Conservation (phyloP, 495 filamentous ascomycete species). For the Clohesyomyces aquaticus region DNA sequence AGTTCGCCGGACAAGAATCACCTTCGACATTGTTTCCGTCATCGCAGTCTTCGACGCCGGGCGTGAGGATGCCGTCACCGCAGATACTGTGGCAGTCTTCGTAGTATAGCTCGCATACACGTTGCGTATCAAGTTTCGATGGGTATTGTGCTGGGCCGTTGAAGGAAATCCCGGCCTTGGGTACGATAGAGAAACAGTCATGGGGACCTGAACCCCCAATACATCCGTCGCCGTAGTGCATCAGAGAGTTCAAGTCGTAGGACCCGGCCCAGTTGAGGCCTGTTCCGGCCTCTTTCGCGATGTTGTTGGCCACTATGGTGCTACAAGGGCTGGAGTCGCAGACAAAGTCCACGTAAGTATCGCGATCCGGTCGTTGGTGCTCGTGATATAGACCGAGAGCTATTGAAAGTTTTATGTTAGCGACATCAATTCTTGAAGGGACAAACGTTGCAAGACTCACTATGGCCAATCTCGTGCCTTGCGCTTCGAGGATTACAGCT, state of each 20-base stretch:
- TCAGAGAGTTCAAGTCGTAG: background rate
- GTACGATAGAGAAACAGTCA: background rate
- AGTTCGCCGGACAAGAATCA: conserved; percentile 5
- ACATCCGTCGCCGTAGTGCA: conserved; percentile 5
- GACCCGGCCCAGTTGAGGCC: conserved; percentile 9
- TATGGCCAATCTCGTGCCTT: background rate
- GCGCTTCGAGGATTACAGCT: background rate
- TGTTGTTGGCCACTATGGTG: background rate
- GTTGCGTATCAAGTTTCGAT: background rate
- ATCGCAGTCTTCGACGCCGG: conserved; percentile 11
- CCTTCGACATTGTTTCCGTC: conserved; percentile 16
- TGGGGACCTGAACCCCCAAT: background rate
- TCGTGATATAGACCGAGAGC: background rate
- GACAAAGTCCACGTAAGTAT: background rate
- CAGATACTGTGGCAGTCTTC: conserved; percentile 23
- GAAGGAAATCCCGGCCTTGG: background rate
- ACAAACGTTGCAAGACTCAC: background rate
- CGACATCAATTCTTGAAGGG: background rate
- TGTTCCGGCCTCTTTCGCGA: conserved; percentile 2
- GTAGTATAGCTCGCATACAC: conserved; percentile 16
- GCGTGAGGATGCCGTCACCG: conserved; percentile 16
- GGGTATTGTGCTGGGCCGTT: conserved; percentile 4
- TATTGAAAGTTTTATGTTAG: background rate
- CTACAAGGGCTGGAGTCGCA: conserved; percentile 1
- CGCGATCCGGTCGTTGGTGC: conserved; percentile 1